A percentile compares a stretch with the other conserved stretches of the same genome.
These are phyloP conservation scores for Dispira simplex DNA, from an alignment of 192 early-diverging fungal genomes.

Conservation along the genomic window DNA sequence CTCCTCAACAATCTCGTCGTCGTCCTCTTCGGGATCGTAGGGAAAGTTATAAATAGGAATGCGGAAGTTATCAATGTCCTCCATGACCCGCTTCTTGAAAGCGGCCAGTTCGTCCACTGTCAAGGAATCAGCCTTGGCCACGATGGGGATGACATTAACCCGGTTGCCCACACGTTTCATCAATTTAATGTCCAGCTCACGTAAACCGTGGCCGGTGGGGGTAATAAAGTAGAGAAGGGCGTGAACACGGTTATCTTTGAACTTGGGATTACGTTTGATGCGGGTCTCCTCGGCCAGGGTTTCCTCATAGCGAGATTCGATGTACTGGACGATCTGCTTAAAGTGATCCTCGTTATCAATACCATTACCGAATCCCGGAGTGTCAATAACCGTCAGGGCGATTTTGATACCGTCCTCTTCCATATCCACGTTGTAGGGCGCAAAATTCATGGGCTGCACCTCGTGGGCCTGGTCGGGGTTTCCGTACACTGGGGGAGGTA, in stretches of 20 bases:
- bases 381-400: slow-evolving; percentile 93
- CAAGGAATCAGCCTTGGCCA: slow-evolving; percentile 86
- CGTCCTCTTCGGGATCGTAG: slow-evolving; percentile 88
- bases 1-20: slow-evolving; percentile 97
- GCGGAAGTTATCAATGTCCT: slow-evolving; percentile 88
- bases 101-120: slow-evolving; percentile 67
- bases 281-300: slow-evolving; percentile 80
- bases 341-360: slow-evolving; percentile 91
- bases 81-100: slow-evolving; percentile 93
- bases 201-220: slow-evolving; percentile 90
- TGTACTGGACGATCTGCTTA: slow-evolving; percentile 79
- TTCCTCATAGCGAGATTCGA: slow-evolving; percentile 90
- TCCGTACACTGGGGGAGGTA: slow-evolving; percentile 45
- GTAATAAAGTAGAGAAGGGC: slow-evolving; percentile 95
- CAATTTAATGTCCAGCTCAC: slow-evolving; percentile 91
- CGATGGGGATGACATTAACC: slow-evolving; percentile 94
- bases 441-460: slow-evolving; percentile 81
- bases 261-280: slow-evolving; percentile 74
- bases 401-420: slow-evolving; percentile 98
- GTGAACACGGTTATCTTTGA: slow-evolving; percentile 93
- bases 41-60: slow-evolving; percentile 99
- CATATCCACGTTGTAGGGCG: slow-evolving; percentile 82
- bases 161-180: slow-evolving; percentile 80
- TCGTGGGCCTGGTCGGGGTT: slow-evolving; percentile 60
- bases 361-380: slow-evolving; percentile 96